A percentile compares a stretch with the other conserved stretches of the same genome.
Conservation (phyloP, 306 rosid species). For the Cicer yamashitae region DNA sequence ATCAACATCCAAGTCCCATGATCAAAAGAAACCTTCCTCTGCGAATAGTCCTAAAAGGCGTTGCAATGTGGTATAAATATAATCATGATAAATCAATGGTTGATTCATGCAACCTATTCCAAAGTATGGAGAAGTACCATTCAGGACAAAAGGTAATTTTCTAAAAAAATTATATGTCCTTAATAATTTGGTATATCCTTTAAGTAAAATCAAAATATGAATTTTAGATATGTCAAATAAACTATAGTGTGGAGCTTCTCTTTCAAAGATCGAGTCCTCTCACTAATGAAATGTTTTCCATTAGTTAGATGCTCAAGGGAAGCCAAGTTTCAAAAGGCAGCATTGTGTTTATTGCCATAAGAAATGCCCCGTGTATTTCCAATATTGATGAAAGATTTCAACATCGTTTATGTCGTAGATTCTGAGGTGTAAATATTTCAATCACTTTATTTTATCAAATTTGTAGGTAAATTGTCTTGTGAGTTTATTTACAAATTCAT, state of each 20-base stretch:
- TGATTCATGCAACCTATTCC: conserved; percentile 74
- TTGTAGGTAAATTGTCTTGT: no score
- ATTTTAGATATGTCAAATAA: conserved; percentile 16
- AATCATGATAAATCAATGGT: conserved; percentile 61
- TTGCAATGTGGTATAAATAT: conserved; percentile 53
- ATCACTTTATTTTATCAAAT: no score
- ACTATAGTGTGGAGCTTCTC: neutral
- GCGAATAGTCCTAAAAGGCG: conserved; percentile 42
- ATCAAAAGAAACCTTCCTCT: conserved; percentile 59
- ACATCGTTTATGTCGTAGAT: no score
- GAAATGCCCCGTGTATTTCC: neutral
- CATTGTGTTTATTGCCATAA: neutral
- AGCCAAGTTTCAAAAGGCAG: neutral
- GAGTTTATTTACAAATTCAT: no score
- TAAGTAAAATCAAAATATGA: conserved; percentile 2
- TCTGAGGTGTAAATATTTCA: no score
- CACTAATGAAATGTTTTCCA: neutral
- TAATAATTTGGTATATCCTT: neutral
- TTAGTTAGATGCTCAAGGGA: neutral
- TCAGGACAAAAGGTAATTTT: conserved; percentile 33
- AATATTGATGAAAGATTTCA: neutral
- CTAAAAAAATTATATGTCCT: no score
- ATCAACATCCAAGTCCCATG: conserved; percentile 60
- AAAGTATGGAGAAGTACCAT: conserved; percentile 60
- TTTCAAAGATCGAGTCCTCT: neutral